Conservation (phyloP, 2,329 filamentous ascomycete genomes). For the Ceratocystis ficicola region DNA sequence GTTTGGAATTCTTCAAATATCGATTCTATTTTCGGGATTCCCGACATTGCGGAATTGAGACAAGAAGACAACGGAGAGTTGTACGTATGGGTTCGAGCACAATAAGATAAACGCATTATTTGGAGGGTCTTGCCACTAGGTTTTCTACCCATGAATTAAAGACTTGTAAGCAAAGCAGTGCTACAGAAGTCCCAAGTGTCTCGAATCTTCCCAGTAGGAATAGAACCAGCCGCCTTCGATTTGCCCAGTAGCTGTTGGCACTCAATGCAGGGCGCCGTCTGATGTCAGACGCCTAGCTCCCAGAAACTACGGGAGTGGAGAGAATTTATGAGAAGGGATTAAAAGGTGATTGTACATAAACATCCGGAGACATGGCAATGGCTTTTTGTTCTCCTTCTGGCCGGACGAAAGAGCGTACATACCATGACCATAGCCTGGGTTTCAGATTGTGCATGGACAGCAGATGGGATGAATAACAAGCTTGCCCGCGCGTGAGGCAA, state of each 20-base stretch:
- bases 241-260: too few species aligned
- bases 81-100: background rate
- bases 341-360: background rate
- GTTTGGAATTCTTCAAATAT: too few species aligned
- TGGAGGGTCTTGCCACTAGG: background rate
- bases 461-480: background rate
- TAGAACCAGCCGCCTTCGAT: too few species aligned
- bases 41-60: background rate
- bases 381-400: background rate
- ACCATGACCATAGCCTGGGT: background rate
- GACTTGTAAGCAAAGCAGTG: background rate
- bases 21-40: too few species aligned
- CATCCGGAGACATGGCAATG: background rate
- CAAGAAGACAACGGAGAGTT: background rate
- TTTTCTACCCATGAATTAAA: conserved; percentile 4
- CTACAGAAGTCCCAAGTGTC: background rate
- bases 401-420: background rate
- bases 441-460: conserved; percentile 5
- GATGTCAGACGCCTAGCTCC: background rate
- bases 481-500: background rate
- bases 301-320: background rate
- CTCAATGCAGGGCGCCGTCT: background rate
- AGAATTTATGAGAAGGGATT: background rate
- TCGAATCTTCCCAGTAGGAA: background rate
- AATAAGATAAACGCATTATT: conserved; percentile 11